Conservation (phyloP, 2,329 filamentous ascomycete species). For the Cercospora zeina region DNA sequence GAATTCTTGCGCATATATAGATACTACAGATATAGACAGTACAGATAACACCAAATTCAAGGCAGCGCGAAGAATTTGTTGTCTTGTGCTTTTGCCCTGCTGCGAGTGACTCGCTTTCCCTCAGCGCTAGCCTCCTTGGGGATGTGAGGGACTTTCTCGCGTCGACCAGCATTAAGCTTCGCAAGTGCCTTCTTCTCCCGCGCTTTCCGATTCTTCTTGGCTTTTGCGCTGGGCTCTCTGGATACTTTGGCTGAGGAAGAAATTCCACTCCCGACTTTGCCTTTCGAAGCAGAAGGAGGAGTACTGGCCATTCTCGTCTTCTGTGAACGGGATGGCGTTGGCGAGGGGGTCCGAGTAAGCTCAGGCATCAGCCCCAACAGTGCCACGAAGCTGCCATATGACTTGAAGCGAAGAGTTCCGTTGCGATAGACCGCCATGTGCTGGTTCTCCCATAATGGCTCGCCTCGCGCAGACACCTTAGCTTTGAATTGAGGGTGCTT, state of each 20-base stretch:
- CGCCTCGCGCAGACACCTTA: not conserved
- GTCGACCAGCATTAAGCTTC: conserved; percentile 7
- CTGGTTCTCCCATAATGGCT: not conserved
- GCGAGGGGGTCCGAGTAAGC: not conserved
- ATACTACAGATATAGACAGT: not conserved
- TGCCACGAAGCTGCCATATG: not conserved
- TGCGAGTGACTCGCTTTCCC: not conserved
- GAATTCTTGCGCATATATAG: not conserved
- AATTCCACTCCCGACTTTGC: too few species aligned
- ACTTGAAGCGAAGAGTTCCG: not conserved
- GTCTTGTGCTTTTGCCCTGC: not conserved
- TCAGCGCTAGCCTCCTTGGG: not conserved
- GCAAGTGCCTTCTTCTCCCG: conserved; percentile 7
- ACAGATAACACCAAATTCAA: not conserved
- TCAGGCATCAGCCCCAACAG: not conserved
- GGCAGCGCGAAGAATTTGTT: conserved; percentile 7
- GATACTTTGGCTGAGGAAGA: not conserved
- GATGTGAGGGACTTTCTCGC: conserved; percentile 7
- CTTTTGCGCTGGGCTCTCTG: not conserved
- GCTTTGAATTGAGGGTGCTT: not conserved
- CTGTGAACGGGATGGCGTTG: not conserved
- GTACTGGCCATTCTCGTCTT: not conserved
- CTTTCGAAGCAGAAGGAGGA: too few species aligned
- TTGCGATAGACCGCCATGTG: not conserved
- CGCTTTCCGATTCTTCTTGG: conserved; percentile 10